These are phyloP conservation scores for Vigna nakashimae DNA, from an alignment of 306 rosid species.

Conservation along the genomic window DNA sequence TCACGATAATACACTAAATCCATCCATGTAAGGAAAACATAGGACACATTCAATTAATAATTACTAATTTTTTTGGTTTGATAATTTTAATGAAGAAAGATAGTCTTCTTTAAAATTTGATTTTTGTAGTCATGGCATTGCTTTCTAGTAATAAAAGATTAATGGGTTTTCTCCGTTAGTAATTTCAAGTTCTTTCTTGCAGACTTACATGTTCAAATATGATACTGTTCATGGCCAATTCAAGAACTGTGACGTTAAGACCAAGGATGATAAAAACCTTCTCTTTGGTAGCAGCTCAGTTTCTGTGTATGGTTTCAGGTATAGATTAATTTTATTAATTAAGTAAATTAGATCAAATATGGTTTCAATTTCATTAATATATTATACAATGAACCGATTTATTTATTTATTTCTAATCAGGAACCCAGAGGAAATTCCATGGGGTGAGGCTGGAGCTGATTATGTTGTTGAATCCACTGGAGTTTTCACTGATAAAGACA, in stretches of 20 bases:
- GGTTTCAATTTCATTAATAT: background rate
- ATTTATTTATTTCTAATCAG: background rate
- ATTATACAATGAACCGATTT: background rate
- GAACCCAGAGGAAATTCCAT: slow-evolving; percentile 65
- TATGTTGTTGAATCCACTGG: slow-evolving; percentile 79
- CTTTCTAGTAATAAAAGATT: background rate
- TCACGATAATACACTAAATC: no score
- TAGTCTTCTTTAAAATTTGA: background rate
- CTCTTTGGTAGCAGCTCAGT: slow-evolving; percentile 50
- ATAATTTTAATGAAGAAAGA: background rate
- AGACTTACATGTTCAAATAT: slow-evolving; percentile 67
- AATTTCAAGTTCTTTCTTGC: slow-evolving; percentile 8
- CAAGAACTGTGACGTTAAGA: slow-evolving; percentile 50
- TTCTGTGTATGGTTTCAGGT: slow-evolving; percentile 55
- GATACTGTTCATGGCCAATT: slow-evolving; percentile 58
- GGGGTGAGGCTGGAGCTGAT: slow-evolving; percentile 63
- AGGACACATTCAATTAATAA: no score
- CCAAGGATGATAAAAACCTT: slow-evolving; percentile 59
- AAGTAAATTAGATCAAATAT: slow-evolving; percentile 1
- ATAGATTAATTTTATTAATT: slow-evolving; percentile 4
- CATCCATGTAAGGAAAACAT: no score
- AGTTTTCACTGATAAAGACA: slow-evolving; percentile 85
- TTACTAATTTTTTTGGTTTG: no score
- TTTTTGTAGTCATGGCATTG: background rate
- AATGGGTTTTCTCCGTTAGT: background rate